These are phyloP conservation scores for Kodamaea fungicola DNA, from an alignment of 1,139 yeast species.

Conservation along the genomic window DNA sequence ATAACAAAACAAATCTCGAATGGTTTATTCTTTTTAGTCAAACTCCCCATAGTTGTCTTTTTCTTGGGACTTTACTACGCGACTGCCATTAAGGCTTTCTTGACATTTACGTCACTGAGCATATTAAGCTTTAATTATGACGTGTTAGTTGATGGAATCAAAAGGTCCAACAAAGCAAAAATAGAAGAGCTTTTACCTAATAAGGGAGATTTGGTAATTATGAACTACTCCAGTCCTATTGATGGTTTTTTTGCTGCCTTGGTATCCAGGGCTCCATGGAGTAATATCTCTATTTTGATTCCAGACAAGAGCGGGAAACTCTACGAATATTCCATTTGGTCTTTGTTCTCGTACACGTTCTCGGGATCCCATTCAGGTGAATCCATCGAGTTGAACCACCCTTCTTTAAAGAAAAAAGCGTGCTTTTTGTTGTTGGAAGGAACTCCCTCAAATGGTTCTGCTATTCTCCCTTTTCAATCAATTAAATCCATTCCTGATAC, in stretches of 20 bases:
- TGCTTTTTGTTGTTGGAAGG: conserved; percentile 62
- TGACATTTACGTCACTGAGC: conserved; percentile 8
- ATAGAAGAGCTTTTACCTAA: conserved; percentile 38
- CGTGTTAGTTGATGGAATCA: conserved; percentile 49
- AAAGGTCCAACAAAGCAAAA: conserved; percentile 35
- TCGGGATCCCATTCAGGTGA: conserved; percentile 10
- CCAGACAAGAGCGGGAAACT: conserved; percentile 41
- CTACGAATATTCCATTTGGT: conserved; percentile 29
- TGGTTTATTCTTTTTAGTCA: conserved; percentile 21
- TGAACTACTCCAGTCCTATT: conserved; percentile 55
- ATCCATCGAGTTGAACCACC: conserved; percentile 11
- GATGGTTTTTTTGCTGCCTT: conserved; percentile 42
- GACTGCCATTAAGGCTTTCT: conserved; percentile 8
- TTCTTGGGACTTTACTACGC: conserved; percentile 8
- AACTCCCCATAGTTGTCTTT: conserved; percentile 19
- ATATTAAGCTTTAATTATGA: conserved; percentile 34
- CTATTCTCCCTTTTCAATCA: conserved; percentile 45
- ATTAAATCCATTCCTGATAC: conserved; percentile 10
- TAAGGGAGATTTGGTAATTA: conserved; percentile 41
- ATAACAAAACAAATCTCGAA: conserved; percentile 8
- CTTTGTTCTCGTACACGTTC: conserved; percentile 36
- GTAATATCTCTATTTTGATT: conserved; percentile 37
- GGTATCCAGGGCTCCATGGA: conserved; percentile 25
- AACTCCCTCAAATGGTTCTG: conserved; percentile 64
- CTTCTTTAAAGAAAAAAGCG: conserved; percentile 27